A percentile compares a stretch with the other conserved stretches of the same genome.
Evolutionary conservation across 2,329 filamentous ascomycete genomes (phyloP).

Genomic region (Monosporascus sp.): DNA sequence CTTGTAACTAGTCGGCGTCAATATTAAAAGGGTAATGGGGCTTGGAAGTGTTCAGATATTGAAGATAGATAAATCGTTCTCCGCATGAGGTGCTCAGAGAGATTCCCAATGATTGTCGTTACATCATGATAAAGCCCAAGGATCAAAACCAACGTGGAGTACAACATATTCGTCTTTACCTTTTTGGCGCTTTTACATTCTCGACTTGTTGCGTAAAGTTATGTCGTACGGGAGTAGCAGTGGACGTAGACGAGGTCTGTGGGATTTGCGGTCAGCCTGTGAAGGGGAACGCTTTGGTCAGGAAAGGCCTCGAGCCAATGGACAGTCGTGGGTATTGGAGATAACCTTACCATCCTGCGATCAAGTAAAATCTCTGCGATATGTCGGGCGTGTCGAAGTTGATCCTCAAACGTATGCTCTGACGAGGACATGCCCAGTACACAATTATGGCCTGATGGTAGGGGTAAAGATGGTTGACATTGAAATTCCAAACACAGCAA

Average conservation of each 20-base stretch:
- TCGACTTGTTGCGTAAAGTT: conserved; percentile 77
- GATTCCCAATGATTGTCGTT: conserved; percentile 99
- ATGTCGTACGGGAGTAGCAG: conserved; percentile 64
- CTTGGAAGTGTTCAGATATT: conserved; percentile 19
- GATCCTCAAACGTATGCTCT: conserved; percentile 12
- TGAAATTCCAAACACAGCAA: background rate
- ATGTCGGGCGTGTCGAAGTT: conserved; percentile 13
- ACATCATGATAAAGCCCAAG: conserved; percentile 21
- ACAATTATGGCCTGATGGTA: background rate
- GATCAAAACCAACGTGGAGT: conserved; percentile 6
- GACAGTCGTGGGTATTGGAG: background rate
- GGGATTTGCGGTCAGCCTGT: conserved; percentile 9
- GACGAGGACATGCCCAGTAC: conserved; percentile 16
- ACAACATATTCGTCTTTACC: conserved; percentile 53
- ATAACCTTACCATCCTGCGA: conserved; percentile 15
- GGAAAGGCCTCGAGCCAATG: conserved; percentile 2
- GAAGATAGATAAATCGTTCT: conserved; percentile 58
- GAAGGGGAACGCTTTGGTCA: background rate
- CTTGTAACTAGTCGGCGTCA: conserved; percentile 1
- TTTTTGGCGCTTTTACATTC: conserved; percentile 81
- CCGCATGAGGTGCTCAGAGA: conserved; percentile 96
- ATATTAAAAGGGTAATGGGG: conserved; percentile 2
- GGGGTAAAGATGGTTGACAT: background rate
- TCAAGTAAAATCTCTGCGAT: conserved; percentile 11
- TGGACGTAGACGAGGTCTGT: conserved; percentile 67